Evolutionary conservation across 441 rosid species (phyloP).

Genomic region (Raphanus hybrid): DNA sequence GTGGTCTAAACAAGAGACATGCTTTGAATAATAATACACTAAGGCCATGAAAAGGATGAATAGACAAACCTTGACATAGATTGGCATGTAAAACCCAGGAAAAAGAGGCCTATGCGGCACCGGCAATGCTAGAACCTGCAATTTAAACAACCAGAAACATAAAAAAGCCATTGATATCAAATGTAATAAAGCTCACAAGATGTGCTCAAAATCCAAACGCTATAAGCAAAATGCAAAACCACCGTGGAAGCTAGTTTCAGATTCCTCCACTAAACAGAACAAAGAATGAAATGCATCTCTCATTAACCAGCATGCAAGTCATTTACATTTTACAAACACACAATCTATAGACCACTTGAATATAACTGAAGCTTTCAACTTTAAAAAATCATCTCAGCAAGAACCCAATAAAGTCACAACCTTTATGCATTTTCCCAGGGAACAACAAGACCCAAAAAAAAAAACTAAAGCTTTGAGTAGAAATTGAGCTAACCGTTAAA

Average conservation of each 20-base stretch:
- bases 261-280: too few species aligned
- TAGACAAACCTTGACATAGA: constrained; percentile 84
- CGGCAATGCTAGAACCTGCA: constrained; percentile 68
- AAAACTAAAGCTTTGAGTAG: neutral
- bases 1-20: neutral
- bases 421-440: neutral
- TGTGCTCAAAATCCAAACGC: too few species aligned
- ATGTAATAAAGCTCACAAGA: too few species aligned
- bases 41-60: constrained; percentile 4
- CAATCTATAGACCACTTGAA: neutral
- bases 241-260: too few species aligned
- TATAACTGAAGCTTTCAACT: too few species aligned
- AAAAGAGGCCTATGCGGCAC: constrained; percentile 93
- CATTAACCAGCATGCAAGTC: too few species aligned
- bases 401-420: neutral
- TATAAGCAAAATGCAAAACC: too few species aligned
- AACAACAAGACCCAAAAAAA: neutral
- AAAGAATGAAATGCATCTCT: too few species aligned
- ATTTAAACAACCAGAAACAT: constrained; percentile 17
- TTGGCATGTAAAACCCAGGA: constrained; percentile 99
- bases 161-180: too few species aligned
- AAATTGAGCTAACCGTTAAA: constrained; percentile 63
- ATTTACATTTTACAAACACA: neutral
- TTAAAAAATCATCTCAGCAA: too few species aligned
- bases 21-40: neutral